Base-by-base conservation (phyloP, 1,284 basidiomycete genomes). In the Trametes hirsuta region DNA sequence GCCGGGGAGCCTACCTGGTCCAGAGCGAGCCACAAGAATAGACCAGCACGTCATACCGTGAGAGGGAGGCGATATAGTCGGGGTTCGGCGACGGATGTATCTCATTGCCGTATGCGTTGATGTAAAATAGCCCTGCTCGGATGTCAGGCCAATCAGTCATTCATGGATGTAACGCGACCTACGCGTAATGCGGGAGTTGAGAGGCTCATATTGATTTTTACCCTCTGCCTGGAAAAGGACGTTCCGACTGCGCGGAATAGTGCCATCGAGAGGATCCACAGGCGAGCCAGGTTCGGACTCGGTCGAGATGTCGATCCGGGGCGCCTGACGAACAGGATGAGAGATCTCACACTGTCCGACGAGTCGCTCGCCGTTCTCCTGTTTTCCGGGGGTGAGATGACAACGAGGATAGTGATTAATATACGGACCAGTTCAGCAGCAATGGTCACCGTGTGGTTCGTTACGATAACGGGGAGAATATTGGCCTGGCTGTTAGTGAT, bases 291-390 rank as follows among this genome's bases (percentile, higher is more conserved):
- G 57, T 30, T 68, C 68, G 8, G 65, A 63, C 21, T 67, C 66
- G 35, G 24, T 56, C 42, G 55, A 72, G 37, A 75, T 68, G n/a
- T 63, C 70, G 46, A 76, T 74, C 36, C 74, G 69, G 51, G 74
- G 68, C 15, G 61, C 55, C 2, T 67, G 67, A 40, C 76, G 73
- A 6, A 92, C 84, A 0, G 97, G 97, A 74, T 99, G 97, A 0
- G 95, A 97, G 66, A 99, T 98, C 71, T 97, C 94, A 73, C 95
- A 98, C 76, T 99, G 97, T 2, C 97, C 97, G 25, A 98, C 88
- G 25, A 98, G 84, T 50, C 84, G 85, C 36, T 82, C 79, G 6
- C 90, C 91, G 68, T 96, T 86, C 70, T 88, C 86, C 93, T 62
- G 40, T 39, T 49, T 53, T 48, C 53, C 42, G 48, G 56, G 12